These are phyloP conservation scores for Fraxinus albicans DNA, from an alignment of 305 asterid species.

Conservation along the genomic window DNA sequence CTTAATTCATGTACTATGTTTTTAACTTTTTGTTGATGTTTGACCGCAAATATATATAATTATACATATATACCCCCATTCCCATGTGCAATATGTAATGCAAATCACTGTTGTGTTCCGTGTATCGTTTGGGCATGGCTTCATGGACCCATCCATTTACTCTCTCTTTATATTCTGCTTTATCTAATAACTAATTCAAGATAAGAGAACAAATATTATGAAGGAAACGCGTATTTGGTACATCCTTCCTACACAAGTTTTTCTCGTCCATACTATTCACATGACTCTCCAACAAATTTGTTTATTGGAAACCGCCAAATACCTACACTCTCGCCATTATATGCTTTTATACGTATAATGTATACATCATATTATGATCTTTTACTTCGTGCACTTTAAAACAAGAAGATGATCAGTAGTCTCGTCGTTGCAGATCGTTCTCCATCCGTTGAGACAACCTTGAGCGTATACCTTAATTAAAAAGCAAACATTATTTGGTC, in stretches of 20 bases:
- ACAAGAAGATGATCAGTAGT: background rate
- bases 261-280: background rate
- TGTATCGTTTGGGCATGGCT: constrained; percentile 3
- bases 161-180: background rate
- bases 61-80: background rate
- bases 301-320: background rate
- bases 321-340: background rate
- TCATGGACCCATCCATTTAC: constrained; percentile 4
- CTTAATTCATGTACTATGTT: background rate
- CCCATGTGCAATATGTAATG: constrained; percentile 8
- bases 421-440: background rate
- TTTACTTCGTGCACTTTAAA: background rate
- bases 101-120: constrained; percentile 2
- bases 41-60: background rate
- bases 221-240: background rate
- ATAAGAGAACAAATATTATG: background rate
- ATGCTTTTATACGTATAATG: background rate
- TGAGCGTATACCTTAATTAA: background rate
- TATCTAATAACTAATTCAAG: background rate
- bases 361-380: background rate
- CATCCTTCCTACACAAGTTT: background rate
- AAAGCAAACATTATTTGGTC: background rate
- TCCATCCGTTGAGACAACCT: background rate
- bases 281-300: background rate
- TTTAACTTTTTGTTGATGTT: background rate